Evolutionary conservation across 768 basidiomycete genomes (phyloP), one percentile per base, ranked within the genome.

Genomic region (Russula earlei): DNA sequence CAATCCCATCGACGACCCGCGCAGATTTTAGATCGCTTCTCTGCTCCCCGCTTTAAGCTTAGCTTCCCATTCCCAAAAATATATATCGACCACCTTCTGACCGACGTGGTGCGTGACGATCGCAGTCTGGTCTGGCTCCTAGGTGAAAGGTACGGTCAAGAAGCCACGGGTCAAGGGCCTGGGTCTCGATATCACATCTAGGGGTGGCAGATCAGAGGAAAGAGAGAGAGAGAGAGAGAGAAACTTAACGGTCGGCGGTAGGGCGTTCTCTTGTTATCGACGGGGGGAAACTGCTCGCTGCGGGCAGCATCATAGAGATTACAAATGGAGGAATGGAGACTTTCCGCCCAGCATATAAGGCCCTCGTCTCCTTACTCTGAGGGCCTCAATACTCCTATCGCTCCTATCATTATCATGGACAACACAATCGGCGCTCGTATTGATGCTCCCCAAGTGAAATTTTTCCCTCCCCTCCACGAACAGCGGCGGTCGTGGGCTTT

Each of bases 401-500:
- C 47, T 7, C 11, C 52, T 14, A 20, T 4, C 27, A 20, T 4
- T 20, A 40, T 6, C 5, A 58, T 58, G 57, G 47, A 54, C 0
- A 54, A 58, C 47, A 49, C 2, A 2, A 19, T 31, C 0, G 8
- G 25, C 1, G 40, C 46, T 0, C 22, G 43, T 3, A 5, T 25
- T 1, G 41, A 38, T 31, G 33, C 0, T 1, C 14, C 27, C 0
- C 27, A 51, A n/a, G 84, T 87, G 8, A 77, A 75, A 0, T 89
- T 89, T 69, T 75, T 78, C 56, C 87, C 87, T 15, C 81, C 83
- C 0, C 74, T 89, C 27, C 74, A 75, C 59, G 75, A 84, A 22
- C 84, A 89, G 65, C 75, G 86, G 36, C 75, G 82, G 45, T 80
- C 84, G 52, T 89, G 87, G 87, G 73, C 85, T 12, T 72, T 89